Evolutionary conservation across 495 filamentous ascomycete species (phyloP).

Genomic region (Neurospora sp.): DNA sequence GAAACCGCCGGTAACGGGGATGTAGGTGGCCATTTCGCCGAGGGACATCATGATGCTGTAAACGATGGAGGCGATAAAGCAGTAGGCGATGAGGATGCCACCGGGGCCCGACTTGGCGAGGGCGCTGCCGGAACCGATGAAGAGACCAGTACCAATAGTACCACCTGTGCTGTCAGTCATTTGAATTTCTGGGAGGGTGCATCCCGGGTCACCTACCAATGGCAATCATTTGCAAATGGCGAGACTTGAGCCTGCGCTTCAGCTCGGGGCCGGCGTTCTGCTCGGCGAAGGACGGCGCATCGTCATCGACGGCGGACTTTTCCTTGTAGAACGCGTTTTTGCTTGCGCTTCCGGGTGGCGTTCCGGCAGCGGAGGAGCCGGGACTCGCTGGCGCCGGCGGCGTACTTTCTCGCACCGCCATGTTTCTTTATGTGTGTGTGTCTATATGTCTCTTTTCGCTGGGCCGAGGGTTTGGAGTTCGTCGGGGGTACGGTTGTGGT

Average conservation of each 20-base stretch:
- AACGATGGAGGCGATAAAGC: slow-evolving; percentile 56
- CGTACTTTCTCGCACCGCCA: neutral
- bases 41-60: slow-evolving; percentile 48
- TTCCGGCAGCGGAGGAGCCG: neutral
- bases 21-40: slow-evolving; percentile 65
- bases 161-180: slow-evolving; percentile 37
- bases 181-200: neutral
- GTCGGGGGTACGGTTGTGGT: neutral
- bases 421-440: neutral
- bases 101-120: slow-evolving; percentile 54
- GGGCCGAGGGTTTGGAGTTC: neutral
- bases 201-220: neutral
- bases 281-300: neutral
- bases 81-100: slow-evolving; percentile 56
- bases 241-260: neutral
- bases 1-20: slow-evolving; percentile 67
- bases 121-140: slow-evolving; percentile 57
- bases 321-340: neutral
- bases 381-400: neutral
- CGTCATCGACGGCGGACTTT: neutral
- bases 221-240: slow-evolving; percentile 6
- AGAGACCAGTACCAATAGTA: slow-evolving; percentile 67
- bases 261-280: slow-evolving; percentile 1
- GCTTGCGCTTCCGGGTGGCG: neutral
- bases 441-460: neutral